These are phyloP conservation scores for Mycogone perniciosa DNA, from an alignment of 2,329 filamentous ascomycete species.

Conservation along the genomic window DNA sequence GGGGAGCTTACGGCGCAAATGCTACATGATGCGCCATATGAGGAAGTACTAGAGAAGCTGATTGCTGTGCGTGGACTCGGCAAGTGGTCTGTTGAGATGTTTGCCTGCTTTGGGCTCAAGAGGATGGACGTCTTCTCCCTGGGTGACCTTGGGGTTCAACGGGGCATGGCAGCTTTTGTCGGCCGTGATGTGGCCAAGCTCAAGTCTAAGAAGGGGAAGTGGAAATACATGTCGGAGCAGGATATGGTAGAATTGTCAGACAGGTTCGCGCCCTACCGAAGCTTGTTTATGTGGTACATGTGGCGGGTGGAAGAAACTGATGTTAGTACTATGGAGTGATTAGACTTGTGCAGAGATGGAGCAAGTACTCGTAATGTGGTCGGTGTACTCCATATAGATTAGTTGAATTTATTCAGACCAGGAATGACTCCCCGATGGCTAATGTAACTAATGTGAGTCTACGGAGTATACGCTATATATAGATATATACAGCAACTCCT, in stretches of 20 bases:
- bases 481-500: too few species aligned
- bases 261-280: slow-evolving; percentile 80
- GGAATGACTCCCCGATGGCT: too few species aligned
- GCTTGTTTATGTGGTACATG: slow-evolving; percentile 98
- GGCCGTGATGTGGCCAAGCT: slow-evolving; percentile 79
- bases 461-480: too few species aligned
- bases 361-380: too few species aligned
- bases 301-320: slow-evolving; percentile 82
- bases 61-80: slow-evolving; percentile 84
- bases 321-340: slow-evolving; percentile 51
- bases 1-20: slow-evolving; percentile 72
- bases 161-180: slow-evolving; percentile 83
- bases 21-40: slow-evolving; percentile 73
- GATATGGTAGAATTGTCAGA: slow-evolving; percentile 84
- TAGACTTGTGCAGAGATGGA: background rate
- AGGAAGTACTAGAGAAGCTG: slow-evolving; percentile 75
- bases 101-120: slow-evolving; percentile 92
- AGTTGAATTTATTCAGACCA: too few species aligned
- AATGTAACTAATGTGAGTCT: too few species aligned
- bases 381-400: too few species aligned
- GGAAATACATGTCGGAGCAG: slow-evolving; percentile 94
- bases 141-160: slow-evolving; percentile 88
- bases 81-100: slow-evolving; percentile 95
- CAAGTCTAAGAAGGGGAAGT: slow-evolving; percentile 77
- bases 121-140: slow-evolving; percentile 88